Percentiles rank a stretch among this genome's conserved stretches.
phyloP scores from a whole-genome alignment of 176 grass and related monocot genomes.

The Phragmites australis region DNA sequence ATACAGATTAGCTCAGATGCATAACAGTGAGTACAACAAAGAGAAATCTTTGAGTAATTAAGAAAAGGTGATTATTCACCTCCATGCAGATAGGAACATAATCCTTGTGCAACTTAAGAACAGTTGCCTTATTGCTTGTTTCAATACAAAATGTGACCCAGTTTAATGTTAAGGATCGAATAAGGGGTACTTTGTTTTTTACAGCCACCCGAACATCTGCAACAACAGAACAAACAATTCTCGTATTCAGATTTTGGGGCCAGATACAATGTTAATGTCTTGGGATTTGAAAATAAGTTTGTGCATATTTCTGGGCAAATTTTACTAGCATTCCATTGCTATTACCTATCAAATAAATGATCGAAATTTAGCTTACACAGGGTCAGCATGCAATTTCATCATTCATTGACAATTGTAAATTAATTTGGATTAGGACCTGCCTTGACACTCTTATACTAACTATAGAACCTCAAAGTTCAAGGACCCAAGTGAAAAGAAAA shows the following conservation, averaged over 20 bases:
- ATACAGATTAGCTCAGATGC: neutral
- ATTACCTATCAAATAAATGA: neutral
- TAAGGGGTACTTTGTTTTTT: conserved; percentile 97
- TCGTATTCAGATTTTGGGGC: neutral
- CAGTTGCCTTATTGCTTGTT: conserved; percentile 87
- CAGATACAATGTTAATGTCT: neutral
- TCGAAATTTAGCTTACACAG: neutral
- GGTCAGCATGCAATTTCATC: neutral
- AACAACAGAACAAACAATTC: conserved; percentile 25
- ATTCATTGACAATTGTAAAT: neutral
- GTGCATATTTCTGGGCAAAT: neutral
- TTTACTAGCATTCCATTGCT: neutral
- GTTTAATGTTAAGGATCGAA: conserved; percentile 80
- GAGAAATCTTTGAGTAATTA: neutral
- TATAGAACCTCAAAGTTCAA: neutral
- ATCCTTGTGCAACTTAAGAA: conserved; percentile 96
- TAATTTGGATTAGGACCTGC: neutral
- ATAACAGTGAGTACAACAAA: conserved; percentile 20
- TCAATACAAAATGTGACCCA: conserved; percentile 95
- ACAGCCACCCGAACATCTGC: conserved; percentile 88
- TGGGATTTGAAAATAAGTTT: neutral
- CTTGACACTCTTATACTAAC: neutral
- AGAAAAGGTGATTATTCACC: conserved; percentile 43
- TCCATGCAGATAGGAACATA: conserved; percentile 99
- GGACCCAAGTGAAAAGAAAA: no score